Percentiles rank a stretch among this genome's conserved stretches.
These are phyloP conservation scores for Coelastrella sp. DNA, from an alignment of 139 green algal species.

Conservation along the genomic window DNA sequence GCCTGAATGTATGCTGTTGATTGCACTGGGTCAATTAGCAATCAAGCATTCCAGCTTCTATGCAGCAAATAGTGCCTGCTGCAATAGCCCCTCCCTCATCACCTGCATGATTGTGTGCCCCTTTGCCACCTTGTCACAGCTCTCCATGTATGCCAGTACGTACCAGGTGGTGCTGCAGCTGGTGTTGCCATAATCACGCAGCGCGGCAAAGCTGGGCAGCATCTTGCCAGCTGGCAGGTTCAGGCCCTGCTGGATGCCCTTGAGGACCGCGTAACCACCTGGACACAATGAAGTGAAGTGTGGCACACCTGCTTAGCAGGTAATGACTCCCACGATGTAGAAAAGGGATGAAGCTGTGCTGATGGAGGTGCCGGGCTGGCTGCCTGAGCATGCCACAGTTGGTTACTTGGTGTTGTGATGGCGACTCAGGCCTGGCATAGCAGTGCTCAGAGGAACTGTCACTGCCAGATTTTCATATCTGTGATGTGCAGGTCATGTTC, in stretches of 20 bases:
- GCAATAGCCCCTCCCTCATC: background rate
- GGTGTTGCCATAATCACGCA: conserved; percentile 73
- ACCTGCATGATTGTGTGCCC: conserved; percentile 52
- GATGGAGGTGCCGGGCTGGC: too few relatives aligned
- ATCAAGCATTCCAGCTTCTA: too few relatives aligned
- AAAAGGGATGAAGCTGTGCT: too few relatives aligned
- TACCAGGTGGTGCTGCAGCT: conserved; percentile 58
- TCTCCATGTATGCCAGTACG: conserved; percentile 52
- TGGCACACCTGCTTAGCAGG: background rate
- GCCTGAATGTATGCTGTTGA: background rate
- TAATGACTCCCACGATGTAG: too few relatives aligned
- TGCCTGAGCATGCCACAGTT: too few relatives aligned
- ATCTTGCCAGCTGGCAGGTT: conserved; percentile 55
- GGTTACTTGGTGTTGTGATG: too few relatives aligned
- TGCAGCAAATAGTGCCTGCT: too few relatives aligned
- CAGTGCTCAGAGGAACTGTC: too few relatives aligned
- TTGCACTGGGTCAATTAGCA: background rate
- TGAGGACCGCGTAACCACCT: conserved; percentile 74
- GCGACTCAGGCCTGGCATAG: too few relatives aligned
- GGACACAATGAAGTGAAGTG: background rate
- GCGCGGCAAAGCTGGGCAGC: conserved; percentile 65
- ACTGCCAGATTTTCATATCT: too few relatives aligned
- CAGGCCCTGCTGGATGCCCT: conserved; percentile 64
- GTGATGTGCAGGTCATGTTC: background rate
- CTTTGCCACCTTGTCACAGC: conserved; percentile 24